Evolutionary conservation across 345 rosid genomes (phyloP).

Genomic region (Reutealis trisperma): DNA sequence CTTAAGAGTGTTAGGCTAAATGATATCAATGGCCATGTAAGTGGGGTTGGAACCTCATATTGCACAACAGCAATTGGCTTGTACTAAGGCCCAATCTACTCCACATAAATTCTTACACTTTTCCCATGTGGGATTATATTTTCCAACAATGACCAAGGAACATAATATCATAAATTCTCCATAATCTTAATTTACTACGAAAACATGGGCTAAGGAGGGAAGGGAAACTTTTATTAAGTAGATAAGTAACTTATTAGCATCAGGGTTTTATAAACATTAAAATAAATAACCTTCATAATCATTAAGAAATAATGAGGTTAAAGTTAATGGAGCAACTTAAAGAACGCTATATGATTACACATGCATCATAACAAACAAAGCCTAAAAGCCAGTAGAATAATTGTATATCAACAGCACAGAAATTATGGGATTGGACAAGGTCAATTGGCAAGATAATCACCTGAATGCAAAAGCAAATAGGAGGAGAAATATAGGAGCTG

Average conservation of each 20-base stretch:
- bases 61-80: too few species aligned
- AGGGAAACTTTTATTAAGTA: neutral
- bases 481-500: conserved; percentile 95
- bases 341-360: neutral
- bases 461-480: conserved; percentile 99
- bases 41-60: too few species aligned
- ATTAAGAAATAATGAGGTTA: neutral
- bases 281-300: neutral
- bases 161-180: neutral
- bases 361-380: neutral
- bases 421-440: neutral
- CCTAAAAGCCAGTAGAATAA: neutral
- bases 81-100: too few species aligned
- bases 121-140: too few species aligned
- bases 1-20: too few species aligned
- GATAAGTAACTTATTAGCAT: neutral
- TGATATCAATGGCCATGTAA: too few species aligned
- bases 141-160: neutral
- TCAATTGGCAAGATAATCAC: conserved; percentile 39
- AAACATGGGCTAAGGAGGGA: neutral
- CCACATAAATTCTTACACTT: too few species aligned
- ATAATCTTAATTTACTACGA: neutral
- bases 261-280: neutral
- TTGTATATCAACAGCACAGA: conserved; percentile 3
- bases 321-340: neutral